These are phyloP conservation scores for Colletotrichum incanum DNA, from an alignment of 2,329 filamentous ascomycete species.

Conservation along the genomic window DNA sequence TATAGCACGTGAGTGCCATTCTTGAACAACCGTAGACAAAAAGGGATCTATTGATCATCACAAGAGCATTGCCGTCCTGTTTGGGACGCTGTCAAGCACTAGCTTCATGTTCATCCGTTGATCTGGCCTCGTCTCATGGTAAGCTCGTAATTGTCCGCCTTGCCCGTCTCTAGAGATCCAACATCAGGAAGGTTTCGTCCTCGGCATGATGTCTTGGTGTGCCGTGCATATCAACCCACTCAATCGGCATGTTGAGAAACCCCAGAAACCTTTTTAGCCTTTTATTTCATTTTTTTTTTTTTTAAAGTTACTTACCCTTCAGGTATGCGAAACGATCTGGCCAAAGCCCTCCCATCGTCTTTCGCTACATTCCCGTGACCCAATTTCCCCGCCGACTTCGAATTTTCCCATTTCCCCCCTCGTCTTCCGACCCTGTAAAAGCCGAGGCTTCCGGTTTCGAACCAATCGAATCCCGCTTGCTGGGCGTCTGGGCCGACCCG, in stretches of 20 bases:
- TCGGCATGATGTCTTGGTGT: neutral
- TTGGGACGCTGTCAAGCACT: neutral
- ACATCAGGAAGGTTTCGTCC: neutral
- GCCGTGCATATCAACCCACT: neutral
- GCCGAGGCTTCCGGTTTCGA: neutral
- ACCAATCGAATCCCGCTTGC: neutral
- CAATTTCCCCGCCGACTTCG: neutral
- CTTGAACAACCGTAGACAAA: neutral
- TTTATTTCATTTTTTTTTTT: no score
- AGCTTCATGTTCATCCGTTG: neutral
- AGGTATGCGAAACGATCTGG: neutral
- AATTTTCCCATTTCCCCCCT: neutral
- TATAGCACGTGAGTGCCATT: no score
- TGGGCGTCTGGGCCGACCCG: neutral
- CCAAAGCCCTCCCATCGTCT: neutral
- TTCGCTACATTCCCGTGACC: neutral
- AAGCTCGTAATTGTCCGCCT: neutral
- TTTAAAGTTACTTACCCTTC: neutral
- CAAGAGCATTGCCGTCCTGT: neutral
- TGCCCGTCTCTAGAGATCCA: neutral
- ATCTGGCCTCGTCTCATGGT: neutral
- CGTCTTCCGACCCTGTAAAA: neutral
- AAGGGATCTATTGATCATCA: neutral
- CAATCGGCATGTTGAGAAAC: neutral
- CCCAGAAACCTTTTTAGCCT: no score